Conservation (phyloP, 208 protist species). For the Leishmania mexicana region DNA sequence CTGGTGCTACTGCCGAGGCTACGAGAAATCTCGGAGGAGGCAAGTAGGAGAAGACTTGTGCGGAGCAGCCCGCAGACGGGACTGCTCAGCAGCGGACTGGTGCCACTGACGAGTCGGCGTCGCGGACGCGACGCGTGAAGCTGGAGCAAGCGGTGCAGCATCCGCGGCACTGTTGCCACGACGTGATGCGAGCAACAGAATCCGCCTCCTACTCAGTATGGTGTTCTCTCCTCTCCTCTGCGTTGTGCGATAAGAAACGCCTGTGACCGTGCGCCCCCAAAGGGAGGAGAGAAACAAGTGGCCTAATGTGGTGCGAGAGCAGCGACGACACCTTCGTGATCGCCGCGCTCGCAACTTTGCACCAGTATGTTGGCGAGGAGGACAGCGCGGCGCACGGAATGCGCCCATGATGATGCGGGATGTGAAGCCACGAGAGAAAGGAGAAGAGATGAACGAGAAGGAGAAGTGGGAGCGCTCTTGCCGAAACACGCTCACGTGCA, state of each 20-base stretch:
- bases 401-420: neutral
- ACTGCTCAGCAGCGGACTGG: neutral
- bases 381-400: neutral
- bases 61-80: neutral
- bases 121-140: neutral
- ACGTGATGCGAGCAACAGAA: neutral
- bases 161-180: neutral
- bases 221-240: neutral
- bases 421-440: neutral
- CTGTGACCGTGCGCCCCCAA: neutral
- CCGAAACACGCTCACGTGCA: neutral
- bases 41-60: neutral
- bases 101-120: neutral
- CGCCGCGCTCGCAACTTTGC: neutral
- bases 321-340: neutral
- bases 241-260: neutral
- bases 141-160: neutral
- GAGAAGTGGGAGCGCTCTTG: neutral
- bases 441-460: neutral
- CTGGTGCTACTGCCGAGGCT: neutral
- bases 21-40: neutral
- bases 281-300: neutral
- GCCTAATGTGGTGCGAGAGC: neutral
- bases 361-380: neutral
- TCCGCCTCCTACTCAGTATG: neutral